Evolutionary conservation across 1,284 basidiomycete genomes (phyloP), one percentile per base, ranked within the genome.

Genomic region (Cutaneotrichosporon curvatum): DNA sequence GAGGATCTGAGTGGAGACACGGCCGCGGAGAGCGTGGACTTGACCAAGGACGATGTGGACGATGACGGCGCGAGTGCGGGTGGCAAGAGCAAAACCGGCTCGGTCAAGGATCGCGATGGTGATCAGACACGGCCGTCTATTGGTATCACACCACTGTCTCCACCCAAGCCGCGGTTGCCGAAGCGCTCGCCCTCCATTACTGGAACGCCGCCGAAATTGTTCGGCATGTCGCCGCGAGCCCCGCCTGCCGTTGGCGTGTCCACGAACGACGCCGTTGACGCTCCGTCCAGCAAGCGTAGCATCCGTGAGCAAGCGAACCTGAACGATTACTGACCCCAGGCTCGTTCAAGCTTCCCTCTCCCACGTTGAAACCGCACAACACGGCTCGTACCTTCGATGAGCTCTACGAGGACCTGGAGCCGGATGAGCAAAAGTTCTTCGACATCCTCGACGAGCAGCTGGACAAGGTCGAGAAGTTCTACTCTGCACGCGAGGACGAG

Each of bases 381-480:
- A 39, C 50, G 14, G 54, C 53, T 15, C 49, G 44, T 20, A 57
- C 60, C 1, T 61, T 68, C 32, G 60, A 67, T 5, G 66, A 69
- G 33, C 54, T 72, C 31, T 70, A 71, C 50, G 60, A 60, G 18
- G 35, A 44, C 1, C 59, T 64, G 14, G 58, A 63, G 47, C 75
- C 80, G 0, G 74, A 78, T 31, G 83, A 91, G 60, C 67, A 73
- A 37, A 75, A 75, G 3, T 94, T 90, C 71, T 85, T 94, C 55
- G 76, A 80, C 6, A 75, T 80, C 32, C 75, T 94, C 2, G 84
- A 91, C 55, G 63, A 64, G 1, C 81, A 94, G 64, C 73, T 92
- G 0, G 80, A 83, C 45, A 88, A 94, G 73, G 80, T 92, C 19
- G 83, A 90, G 60, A 72, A 73, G 3, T 97, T 97, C 67, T 96